Evolutionary conservation across 140 eudicot species (phyloP), one percentile per base, ranked within the genome.

Genomic region (Senecio squalidus): DNA sequence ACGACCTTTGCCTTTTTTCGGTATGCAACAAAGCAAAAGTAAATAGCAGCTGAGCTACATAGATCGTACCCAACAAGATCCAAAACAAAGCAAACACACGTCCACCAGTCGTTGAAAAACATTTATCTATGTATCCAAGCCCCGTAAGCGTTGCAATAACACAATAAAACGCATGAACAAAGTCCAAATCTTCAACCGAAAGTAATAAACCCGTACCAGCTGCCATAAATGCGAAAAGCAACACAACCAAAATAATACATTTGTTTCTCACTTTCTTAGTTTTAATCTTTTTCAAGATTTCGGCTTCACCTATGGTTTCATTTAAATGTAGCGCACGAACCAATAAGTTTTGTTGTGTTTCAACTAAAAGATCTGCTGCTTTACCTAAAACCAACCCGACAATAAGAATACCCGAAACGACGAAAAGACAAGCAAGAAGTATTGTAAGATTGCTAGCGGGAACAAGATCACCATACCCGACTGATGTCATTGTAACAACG

Each of bases 401-500:
- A 3, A 90, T 50, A 36, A 85, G 72, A 80, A 79, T 80, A 21
- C 97, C 97, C 2, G 76, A 76, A 67, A 80, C 78, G 40, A 85
- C 97, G 60, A 85, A 85, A 29, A 67, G 78, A 69, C 94, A 85
- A 7, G 97, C 89, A 30, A 90, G 90, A 24, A 85, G 86, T 63
- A 85, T 90, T 7, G 87, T 44, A 7, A 70, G 69, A 5, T 49
- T 28, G 45, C 80, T 85, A 21, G 58, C 50, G 1, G 97, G 97
- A 31, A 81, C 83, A 9, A 90, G 84, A 64, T 90, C 97, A 39
- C 95, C 97, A 46, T 90, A 90, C 44, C 97, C 97, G 50, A 90
- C 97, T 2, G 94, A 71, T 10, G 95, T 86, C 97, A 90, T 90
- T n/a, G 97, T 90, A 22, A 90, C 97, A 25, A 90, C 38, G 73